These are phyloP conservation scores for Acer yangbiense DNA, from an alignment of 345 rosid genomes.

Conservation along the genomic window DNA sequence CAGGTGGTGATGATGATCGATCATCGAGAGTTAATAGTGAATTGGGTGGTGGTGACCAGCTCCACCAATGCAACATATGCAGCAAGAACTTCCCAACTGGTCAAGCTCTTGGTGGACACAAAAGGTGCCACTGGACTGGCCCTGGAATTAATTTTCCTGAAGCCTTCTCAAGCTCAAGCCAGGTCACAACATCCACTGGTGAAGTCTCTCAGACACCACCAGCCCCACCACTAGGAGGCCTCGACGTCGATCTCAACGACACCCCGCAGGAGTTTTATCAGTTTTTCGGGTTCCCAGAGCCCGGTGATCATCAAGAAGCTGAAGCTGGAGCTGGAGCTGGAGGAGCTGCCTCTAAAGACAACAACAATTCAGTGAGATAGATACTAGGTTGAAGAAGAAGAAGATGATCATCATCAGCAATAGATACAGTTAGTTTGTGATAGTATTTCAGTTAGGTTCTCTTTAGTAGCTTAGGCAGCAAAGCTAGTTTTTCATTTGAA, in stretches of 20 bases:
- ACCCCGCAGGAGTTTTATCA: constrained; percentile 22
- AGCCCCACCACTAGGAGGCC: background rate
- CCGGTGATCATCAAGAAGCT: background rate
- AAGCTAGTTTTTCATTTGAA: constrained; percentile 1
- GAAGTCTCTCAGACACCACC: constrained; percentile 32
- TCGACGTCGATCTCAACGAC: constrained; percentile 31
- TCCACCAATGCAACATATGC: constrained; percentile 46
- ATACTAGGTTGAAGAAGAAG: background rate
- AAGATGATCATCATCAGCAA: background rate
- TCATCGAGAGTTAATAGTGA: constrained; percentile 16
- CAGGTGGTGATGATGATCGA: background rate
- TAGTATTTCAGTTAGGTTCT: background rate
- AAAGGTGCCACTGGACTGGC: constrained; percentile 50
- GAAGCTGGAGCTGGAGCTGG: background rate
- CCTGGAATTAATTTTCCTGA: background rate
- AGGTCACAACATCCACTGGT: constrained; percentile 21
- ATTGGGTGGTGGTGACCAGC: constrained; percentile 12
- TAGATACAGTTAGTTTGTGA: background rate
- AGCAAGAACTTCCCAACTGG: constrained; percentile 41
- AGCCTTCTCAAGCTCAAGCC: constrained; percentile 24
- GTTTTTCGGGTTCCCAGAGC: constrained; percentile 4
- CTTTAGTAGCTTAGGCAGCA: background rate
- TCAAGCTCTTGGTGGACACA: constrained; percentile 60
- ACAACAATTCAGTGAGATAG: background rate
- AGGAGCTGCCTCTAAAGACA: background rate